Evolutionary conservation across 2,329 filamentous ascomycete genomes (phyloP).

Genomic region (Fusarium denticulatum): DNA sequence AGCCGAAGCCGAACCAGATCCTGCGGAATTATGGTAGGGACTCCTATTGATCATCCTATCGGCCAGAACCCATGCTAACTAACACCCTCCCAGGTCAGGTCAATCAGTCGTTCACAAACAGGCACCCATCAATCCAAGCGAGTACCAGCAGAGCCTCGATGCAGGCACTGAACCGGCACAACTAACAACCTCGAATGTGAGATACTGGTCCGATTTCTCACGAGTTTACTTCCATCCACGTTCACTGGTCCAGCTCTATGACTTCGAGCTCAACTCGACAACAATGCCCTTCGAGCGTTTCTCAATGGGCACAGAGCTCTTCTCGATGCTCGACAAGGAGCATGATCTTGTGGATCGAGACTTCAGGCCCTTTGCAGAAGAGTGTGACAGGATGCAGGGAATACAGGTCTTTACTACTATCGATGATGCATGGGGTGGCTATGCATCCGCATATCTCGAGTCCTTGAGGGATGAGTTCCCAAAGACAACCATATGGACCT

Average conservation of each 20-base stretch:
- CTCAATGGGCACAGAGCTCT: conserved; percentile 83
- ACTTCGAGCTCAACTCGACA: conserved; percentile 84
- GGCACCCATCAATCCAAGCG: conserved; percentile 71
- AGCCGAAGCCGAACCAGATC: conserved; percentile 50
- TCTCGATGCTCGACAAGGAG: conserved; percentile 76
- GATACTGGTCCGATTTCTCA: conserved; percentile 97
- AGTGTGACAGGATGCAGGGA: conserved; percentile 91
- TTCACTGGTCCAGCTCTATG: conserved; percentile 86
- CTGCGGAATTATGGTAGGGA: conserved; percentile 50
- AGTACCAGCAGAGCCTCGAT: conserved; percentile 85
- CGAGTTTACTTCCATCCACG: conserved; percentile 91
- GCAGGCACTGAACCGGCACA: conserved; percentile 72
- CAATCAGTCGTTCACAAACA: conserved; percentile 75
- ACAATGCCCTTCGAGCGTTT: conserved; percentile 92
- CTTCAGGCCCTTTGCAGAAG: conserved; percentile 86
- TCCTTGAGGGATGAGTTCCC: conserved; percentile 88
- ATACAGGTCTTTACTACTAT: conserved; percentile 78
- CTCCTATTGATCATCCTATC: too few relatives aligned
- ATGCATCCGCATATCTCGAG: conserved; percentile 77
- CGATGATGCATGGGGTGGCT: conserved; percentile 86
- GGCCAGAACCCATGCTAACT: neutral
- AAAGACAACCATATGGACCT: conserved; percentile 87
- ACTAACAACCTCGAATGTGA: conserved; percentile 76
- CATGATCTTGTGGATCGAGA: conserved; percentile 92
- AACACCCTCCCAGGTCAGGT: conserved; percentile 64